Conservation (phyloP, 2,329 filamentous ascomycete species). For the Ambrosiella xylebori region DNA sequence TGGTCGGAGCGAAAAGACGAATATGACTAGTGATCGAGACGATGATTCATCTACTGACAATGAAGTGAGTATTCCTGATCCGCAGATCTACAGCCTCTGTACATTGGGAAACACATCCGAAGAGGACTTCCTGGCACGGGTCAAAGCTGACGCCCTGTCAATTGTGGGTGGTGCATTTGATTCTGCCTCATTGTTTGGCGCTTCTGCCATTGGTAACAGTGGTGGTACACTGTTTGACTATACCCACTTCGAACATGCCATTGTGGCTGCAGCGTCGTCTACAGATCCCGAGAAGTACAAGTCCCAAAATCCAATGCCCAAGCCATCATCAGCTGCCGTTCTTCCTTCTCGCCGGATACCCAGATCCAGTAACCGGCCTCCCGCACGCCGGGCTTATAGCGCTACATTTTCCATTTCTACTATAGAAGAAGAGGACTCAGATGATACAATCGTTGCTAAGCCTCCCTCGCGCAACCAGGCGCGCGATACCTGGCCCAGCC, state of each 20-base stretch:
- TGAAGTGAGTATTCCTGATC: background rate
- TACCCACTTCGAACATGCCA: background rate
- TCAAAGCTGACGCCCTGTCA: constrained; percentile 10
- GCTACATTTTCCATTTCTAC: constrained; percentile 9
- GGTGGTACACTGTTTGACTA: background rate
- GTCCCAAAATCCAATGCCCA: background rate
- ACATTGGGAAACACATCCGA: constrained; percentile 2
- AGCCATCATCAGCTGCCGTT: background rate
- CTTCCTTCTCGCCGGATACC: background rate
- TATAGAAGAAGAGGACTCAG: constrained; percentile 12
- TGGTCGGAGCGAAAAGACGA: background rate
- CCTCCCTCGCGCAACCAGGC: constrained; percentile 3
- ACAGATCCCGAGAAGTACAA: background rate
- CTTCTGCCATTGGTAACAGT: background rate
- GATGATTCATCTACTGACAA: background rate
- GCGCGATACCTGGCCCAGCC: constrained; percentile 11
- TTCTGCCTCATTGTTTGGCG: background rate
- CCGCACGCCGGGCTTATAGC: constrained; percentile 3
- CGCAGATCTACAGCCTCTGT: constrained; percentile 9
- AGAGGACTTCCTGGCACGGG: constrained; percentile 6
- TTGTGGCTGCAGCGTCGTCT: background rate
- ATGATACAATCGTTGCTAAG: constrained; percentile 11
- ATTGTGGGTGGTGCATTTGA: constrained; percentile 6
- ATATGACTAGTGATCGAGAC: background rate
- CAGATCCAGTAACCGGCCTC: background rate